Evolutionary conservation across 169 alveolate genomes (phyloP).

Genomic region (Besnoitia besnoiti): DNA sequence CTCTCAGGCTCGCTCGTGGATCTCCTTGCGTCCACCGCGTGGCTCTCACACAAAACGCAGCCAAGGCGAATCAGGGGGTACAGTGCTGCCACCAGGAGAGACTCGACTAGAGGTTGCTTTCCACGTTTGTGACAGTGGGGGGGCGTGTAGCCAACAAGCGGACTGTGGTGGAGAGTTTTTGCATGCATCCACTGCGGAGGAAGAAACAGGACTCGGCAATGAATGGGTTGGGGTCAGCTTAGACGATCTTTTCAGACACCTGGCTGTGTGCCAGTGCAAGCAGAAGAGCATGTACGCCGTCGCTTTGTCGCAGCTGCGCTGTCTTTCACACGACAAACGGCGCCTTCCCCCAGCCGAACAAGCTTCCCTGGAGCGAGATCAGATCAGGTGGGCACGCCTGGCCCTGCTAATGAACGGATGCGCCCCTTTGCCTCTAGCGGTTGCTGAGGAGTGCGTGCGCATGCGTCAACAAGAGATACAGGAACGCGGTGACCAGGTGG

Average conservation of each 20-base stretch:
- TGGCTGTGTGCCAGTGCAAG: slow-evolving; percentile 16
- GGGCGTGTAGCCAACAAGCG: background rate
- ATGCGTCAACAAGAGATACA: background rate
- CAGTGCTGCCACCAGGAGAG: no score
- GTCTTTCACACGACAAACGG: background rate
- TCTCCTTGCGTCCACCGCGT: no score
- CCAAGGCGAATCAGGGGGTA: no score
- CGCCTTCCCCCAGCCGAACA: background rate
- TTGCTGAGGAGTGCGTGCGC: background rate
- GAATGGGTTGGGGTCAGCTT: slow-evolving; percentile 11
- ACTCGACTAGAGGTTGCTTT: background rate
- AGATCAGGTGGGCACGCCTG: slow-evolving; percentile 6
- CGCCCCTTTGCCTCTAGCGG: background rate
- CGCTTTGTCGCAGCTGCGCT: background rate
- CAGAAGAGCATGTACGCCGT: background rate
- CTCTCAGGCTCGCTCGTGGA: no score
- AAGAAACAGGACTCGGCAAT: background rate
- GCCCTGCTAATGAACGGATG: slow-evolving; percentile 22
- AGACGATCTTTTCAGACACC: background rate
- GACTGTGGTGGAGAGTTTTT: background rate
- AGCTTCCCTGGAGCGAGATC: background rate
- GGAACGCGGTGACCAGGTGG: background rate
- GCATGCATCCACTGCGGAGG: background rate
- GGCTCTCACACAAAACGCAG: no score
- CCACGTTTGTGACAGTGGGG: background rate